Evolutionary conservation across 331 rosid genomes (phyloP).

Genomic region (Dryas integrifolia): DNA sequence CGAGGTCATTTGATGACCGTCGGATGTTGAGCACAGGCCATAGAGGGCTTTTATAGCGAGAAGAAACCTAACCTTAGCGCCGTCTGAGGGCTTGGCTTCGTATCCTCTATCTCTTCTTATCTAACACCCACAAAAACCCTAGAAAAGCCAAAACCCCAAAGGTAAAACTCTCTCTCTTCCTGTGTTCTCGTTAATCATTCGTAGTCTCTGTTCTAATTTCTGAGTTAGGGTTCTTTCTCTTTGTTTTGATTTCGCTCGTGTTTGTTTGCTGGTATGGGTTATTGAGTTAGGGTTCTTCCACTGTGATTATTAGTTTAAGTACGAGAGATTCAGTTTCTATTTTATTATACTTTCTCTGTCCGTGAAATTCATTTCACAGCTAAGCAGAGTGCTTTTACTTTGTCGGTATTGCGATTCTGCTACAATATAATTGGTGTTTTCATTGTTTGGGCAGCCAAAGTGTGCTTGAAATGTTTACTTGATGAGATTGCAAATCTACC

Average conservation of each 20-base stretch:
- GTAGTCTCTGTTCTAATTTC: neutral
- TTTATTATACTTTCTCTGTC: neutral
- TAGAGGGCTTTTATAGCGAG: conserved; percentile 22
- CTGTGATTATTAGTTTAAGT: neutral
- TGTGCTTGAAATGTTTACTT: too few species aligned
- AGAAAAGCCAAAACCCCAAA: conserved; percentile 9
- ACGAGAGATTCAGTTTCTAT: neutral
- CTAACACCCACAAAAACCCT: conserved; percentile 11
- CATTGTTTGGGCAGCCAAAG: neutral
- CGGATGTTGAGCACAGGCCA: conserved; percentile 18
- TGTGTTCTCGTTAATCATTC: neutral
- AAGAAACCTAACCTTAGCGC: conserved; percentile 22
- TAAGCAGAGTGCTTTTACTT: neutral
- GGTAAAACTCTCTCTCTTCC: conserved; percentile 10
- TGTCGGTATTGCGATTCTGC: conserved; percentile 1
- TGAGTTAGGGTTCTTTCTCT: neutral
- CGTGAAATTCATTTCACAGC: neutral
- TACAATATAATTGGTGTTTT: neutral
- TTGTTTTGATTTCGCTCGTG: conserved; percentile 1
- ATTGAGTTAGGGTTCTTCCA: neutral
- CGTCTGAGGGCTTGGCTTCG: conserved; percentile 22
- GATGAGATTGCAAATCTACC: neutral
- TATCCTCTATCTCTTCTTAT: neutral
- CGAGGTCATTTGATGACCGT: conserved; percentile 24
- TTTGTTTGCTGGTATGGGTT: neutral